Percentiles rank a stretch among this genome's conserved stretches.
Conservation (phyloP, 108 stramenopile genomes). For the Aurantiochytrium sp. region DNA sequence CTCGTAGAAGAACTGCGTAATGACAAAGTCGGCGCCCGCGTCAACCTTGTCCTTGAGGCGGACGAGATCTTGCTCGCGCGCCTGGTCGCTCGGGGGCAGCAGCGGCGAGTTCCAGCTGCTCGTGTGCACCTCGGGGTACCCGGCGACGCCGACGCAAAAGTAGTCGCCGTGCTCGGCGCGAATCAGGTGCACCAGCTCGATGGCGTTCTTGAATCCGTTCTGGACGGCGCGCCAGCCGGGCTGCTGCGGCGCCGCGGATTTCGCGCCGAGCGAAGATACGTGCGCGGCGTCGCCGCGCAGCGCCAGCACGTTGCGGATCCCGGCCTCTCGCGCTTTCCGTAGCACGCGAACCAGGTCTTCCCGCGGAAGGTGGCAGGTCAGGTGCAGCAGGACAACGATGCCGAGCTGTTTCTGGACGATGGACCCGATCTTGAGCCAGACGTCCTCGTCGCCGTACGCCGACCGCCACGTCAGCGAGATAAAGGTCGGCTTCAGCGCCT, state of each 20-base stretch:
- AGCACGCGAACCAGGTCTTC: conserved; percentile 43
- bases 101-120: conserved; percentile 47
- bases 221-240: neutral
- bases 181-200: conserved; percentile 83
- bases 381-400: conserved; percentile 48
- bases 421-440: conserved; percentile 44
- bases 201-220: conserved; percentile 74
- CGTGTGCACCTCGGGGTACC: conserved; percentile 90
- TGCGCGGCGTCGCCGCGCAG: conserved; percentile 92
- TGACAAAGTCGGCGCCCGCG: conserved; percentile 87
- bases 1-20: conserved; percentile 95
- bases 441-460: conserved; percentile 36
- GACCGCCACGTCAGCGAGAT: conserved; percentile 48
- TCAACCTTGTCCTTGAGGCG: conserved; percentile 86
- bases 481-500: conserved; percentile 39
- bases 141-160: conserved; percentile 88
- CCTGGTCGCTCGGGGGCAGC: conserved; percentile 32
- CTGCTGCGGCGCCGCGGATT: neutral
- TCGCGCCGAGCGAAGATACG: neutral
- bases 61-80: conserved; percentile 64
- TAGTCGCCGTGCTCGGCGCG: conserved; percentile 80
- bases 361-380: conserved; percentile 49
- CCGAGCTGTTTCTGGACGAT: conserved; percentile 47
- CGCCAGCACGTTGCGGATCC: conserved; percentile 96
- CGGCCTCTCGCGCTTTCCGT: conserved; percentile 41